A percentile compares a stretch with the other conserved stretches of the same genome.
Evolutionary conservation across 352 stramenopile genomes (phyloP).

Genomic region (Pythium coloratum): DNA sequence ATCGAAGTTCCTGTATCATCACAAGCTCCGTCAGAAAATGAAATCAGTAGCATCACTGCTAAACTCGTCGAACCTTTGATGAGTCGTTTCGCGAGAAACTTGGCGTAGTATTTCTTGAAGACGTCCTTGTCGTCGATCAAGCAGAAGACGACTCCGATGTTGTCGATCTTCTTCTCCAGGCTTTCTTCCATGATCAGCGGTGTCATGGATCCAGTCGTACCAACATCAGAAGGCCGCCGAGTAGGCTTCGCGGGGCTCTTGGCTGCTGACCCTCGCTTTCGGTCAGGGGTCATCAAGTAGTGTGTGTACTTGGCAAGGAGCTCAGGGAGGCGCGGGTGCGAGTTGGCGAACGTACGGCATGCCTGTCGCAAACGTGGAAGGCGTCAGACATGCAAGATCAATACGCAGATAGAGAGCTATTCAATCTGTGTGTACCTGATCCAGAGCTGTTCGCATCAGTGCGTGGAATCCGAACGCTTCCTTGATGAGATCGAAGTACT

Average conservation of each 20-base stretch:
- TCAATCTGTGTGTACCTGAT: conserved; percentile 52
- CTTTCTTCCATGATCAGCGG: conserved; percentile 48
- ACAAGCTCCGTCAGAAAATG: not conserved
- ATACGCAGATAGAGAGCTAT: not conserved
- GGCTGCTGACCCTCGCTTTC: conserved; percentile 25
- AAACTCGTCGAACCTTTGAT: conserved; percentile 66
- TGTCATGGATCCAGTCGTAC: conserved; percentile 15
- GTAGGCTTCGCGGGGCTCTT: conserved; percentile 23
- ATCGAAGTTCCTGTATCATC: conserved; percentile 51
- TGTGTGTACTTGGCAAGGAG: conserved; percentile 85
- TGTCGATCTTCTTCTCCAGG: conserved; percentile 80
- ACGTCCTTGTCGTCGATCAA: conserved; percentile 90
- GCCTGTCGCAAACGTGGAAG: conserved; percentile 36
- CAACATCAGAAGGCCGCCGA: conserved; percentile 1
- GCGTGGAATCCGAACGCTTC: conserved; percentile 82
- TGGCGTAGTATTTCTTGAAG: conserved; percentile 90
- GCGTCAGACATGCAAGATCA: not conserved
- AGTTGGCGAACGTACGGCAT: conserved; percentile 85
- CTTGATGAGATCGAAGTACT: conserved; percentile 83
- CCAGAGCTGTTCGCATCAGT: conserved; percentile 78
- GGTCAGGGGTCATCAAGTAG: conserved; percentile 81
- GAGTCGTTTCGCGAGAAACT: conserved; percentile 79
- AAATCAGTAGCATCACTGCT: conserved; percentile 5
- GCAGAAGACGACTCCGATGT: conserved; percentile 82
- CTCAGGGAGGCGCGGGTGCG: conserved; percentile 73